Conservation (phyloP, 2,329 filamentous ascomycete species). For the Fusarium sp. region DNA sequence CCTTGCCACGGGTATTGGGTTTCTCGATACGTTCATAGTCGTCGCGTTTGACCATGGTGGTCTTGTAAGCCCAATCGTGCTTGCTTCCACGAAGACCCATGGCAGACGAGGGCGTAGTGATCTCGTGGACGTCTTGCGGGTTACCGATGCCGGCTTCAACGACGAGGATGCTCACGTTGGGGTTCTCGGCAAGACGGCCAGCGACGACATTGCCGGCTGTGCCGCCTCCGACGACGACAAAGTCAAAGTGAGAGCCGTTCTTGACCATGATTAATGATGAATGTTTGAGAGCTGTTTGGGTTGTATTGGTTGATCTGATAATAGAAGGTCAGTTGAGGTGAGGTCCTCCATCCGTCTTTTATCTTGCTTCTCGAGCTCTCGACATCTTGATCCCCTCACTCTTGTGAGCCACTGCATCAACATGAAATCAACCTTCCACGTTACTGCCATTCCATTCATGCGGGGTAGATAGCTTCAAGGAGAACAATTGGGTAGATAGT, state of each 20-base stretch:
- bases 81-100: conserved; percentile 67
- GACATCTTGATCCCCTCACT: background rate
- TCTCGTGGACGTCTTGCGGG: conserved; percentile 60
- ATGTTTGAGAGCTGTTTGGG: background rate
- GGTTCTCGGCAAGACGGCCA: conserved; percentile 50
- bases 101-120: conserved; percentile 63
- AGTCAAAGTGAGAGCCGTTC: background rate
- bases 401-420: background rate
- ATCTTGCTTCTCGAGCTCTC: background rate
- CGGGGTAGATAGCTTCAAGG: background rate
- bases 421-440: background rate
- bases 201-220: conserved; percentile 51
- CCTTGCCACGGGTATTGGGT: conserved; percentile 71
- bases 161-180: conserved; percentile 55
- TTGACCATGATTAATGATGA: background rate
- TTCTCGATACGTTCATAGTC: conserved; percentile 73
- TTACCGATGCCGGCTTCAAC: conserved; percentile 62
- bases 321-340: background rate
- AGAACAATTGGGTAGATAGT: background rate
- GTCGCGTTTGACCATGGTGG: conserved; percentile 67
- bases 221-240: conserved; percentile 36
- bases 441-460: background rate
- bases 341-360: background rate
- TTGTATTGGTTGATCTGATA: background rate
- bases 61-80: conserved; percentile 72